phyloP scores from a whole-genome alignment of 768 basidiomycete species.

The Amanita phalloides region DNA sequence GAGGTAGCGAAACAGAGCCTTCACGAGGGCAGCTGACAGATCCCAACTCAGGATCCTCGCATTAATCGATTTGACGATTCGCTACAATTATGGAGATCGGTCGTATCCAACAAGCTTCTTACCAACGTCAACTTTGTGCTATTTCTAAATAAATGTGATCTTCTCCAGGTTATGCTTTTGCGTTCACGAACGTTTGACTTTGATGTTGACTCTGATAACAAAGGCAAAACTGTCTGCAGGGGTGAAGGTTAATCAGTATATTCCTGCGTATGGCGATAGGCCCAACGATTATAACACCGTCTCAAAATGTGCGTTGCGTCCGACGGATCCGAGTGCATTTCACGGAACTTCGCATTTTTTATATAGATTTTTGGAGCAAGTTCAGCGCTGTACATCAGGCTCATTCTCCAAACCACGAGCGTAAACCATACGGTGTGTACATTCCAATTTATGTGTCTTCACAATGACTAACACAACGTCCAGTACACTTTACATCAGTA shows the following conservation, averaged over 20 bases:
- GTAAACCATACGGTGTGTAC: slow-evolving; percentile 60
- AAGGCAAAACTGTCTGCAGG: slow-evolving; percentile 72
- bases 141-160: slow-evolving; percentile 76
- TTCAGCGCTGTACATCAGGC: slow-evolving; percentile 62
- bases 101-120: slow-evolving; percentile 66
- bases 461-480: not conserved
- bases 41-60: slow-evolving; percentile 40
- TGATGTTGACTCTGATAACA: not conserved
- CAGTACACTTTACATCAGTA: slow-evolving; percentile 74
- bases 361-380: slow-evolving; percentile 60
- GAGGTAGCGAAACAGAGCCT: slow-evolving; percentile 34
- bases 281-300: slow-evolving; percentile 74
- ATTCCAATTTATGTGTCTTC: not conserved
- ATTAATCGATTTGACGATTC: slow-evolving; percentile 80
- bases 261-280: slow-evolving; percentile 62
- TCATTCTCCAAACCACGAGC: slow-evolving; percentile 56
- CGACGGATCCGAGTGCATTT: not conserved
- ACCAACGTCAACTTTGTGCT: slow-evolving; percentile 68
- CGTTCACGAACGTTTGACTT: not conserved
- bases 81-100: slow-evolving; percentile 58
- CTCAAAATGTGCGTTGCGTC: slow-evolving; percentile 50
- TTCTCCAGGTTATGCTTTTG: slow-evolving; percentile 43
- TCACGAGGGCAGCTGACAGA: not conserved
- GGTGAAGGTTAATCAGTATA: slow-evolving; percentile 57
- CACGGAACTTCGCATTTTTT: not conserved